Percentiles rank a stretch among this genome's conserved stretches.
These are phyloP conservation scores for Glycine tomentella DNA, from an alignment of 306 rosid genomes.

Conservation along the genomic window DNA sequence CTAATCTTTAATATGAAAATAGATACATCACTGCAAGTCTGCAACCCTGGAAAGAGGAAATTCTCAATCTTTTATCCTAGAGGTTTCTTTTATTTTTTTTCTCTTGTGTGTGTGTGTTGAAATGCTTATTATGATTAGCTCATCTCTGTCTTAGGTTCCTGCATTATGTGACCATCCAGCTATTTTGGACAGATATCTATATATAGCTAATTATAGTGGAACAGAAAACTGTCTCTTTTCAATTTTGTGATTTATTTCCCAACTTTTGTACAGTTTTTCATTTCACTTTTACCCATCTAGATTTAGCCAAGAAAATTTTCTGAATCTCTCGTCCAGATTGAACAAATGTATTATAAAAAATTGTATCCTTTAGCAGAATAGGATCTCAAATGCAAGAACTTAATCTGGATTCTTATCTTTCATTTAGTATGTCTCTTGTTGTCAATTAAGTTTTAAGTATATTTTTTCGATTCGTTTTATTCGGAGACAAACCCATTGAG, in stretches of 20 bases:
- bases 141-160: conserved; percentile 55
- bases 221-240: neutral
- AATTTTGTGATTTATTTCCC: neutral
- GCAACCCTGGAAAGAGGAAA: too few species aligned
- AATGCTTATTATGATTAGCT: neutral
- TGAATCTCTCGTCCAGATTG: neutral
- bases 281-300: neutral
- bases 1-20: neutral
- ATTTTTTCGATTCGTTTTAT: too few species aligned
- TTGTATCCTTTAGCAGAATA: neutral
- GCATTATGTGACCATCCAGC: conserved; percentile 75
- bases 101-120: neutral
- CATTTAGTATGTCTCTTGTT: too few species aligned
- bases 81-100: conserved; percentile 48
- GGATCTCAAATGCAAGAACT: neutral
- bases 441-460: too few species aligned
- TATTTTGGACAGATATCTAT: conserved; percentile 57
- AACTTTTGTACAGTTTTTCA: neutral
- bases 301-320: neutral
- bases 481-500: too few species aligned
- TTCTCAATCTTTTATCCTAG: conserved; percentile 46
- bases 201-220: neutral
- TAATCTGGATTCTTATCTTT: too few species aligned
- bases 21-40: neutral
- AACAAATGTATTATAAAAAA: neutral